These are phyloP conservation scores for Fusarium setosum DNA, from an alignment of 2,329 filamentous ascomycete genomes.

Conservation along the genomic window DNA sequence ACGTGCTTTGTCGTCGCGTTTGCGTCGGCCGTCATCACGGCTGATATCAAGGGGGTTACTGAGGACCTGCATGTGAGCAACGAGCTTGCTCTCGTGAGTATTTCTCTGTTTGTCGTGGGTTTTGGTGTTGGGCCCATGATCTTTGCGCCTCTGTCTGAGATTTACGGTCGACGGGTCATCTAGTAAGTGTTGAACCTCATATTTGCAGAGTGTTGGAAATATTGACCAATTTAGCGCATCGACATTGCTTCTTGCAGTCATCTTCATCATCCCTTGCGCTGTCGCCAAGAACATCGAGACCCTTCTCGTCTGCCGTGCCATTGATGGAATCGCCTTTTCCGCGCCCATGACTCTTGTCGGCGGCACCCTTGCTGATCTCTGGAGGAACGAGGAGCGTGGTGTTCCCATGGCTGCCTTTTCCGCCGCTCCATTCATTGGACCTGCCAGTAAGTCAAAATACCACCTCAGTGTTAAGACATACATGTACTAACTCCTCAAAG, in stretches of 20 bases:
- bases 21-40: constrained; percentile 79
- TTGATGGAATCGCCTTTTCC: constrained; percentile 86
- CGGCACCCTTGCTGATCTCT: constrained; percentile 85
- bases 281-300: constrained; percentile 81
- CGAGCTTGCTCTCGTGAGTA: constrained; percentile 77
- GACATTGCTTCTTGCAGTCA: constrained; percentile 75
- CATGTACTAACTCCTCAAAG: constrained; percentile 39
- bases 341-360: constrained; percentile 89
- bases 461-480: too few species aligned
- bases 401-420: constrained; percentile 90
- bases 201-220: neutral
- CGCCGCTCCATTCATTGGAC: constrained; percentile 85
- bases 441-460: constrained; percentile 64
- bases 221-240: constrained; percentile 52
- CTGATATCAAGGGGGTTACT: constrained; percentile 74
- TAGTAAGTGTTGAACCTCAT: constrained; percentile 59
- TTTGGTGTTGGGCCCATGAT: constrained; percentile 85
- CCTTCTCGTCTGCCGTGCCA: constrained; percentile 78
- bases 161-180: constrained; percentile 77
- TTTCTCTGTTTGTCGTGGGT: constrained; percentile 83
- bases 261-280: constrained; percentile 86
- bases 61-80: constrained; percentile 74
- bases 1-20: constrained; percentile 82
- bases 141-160: constrained; percentile 83
- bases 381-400: constrained; percentile 84